Percentiles rank a stretch among this genome's conserved stretches.
Conservation (phyloP, 495 filamentous ascomycete species). For the Xanthoparmelia taractica region DNA sequence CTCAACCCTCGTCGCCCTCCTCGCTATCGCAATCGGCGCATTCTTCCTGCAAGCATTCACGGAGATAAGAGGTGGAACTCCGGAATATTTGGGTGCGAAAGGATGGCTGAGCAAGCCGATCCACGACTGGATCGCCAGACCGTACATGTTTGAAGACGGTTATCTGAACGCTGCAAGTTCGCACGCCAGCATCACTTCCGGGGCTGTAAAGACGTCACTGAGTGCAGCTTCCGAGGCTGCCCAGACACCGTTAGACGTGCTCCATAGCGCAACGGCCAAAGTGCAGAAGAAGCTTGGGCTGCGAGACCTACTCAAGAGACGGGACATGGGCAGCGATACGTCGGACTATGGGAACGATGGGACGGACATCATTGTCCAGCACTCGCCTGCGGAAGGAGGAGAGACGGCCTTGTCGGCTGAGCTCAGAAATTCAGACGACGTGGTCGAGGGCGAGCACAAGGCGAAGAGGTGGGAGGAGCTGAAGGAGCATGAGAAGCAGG, state of each 20-base stretch:
- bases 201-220: conserved; percentile 5
- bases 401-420: conserved; percentile 24
- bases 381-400: conserved; percentile 26
- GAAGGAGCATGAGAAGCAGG: conserved; percentile 44
- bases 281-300: conserved; percentile 16
- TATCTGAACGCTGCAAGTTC: conserved; percentile 4
- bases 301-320: conserved; percentile 19
- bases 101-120: conserved; percentile 37
- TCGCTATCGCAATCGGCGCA: conserved; percentile 48
- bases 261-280: not conserved
- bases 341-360: conserved; percentile 15
- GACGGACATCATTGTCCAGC: conserved; percentile 17
- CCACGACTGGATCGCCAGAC: conserved; percentile 30
- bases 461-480: conserved; percentile 62
- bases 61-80: conserved; percentile 55
- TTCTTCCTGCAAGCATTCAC: conserved; percentile 58
- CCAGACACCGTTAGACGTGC: conserved; percentile 5
- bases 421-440: not conserved
- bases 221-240: conserved; percentile 8
- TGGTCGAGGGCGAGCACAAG: conserved; percentile 26
- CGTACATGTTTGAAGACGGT: conserved; percentile 28
- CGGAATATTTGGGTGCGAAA: conserved; percentile 49
- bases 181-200: not conserved
- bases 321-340: conserved; percentile 13
- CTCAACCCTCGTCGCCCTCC: conserved; percentile 42